Evolutionary conservation across 2,329 filamentous ascomycete species (phyloP).

Genomic region (Tolypocladium tropicale): DNA sequence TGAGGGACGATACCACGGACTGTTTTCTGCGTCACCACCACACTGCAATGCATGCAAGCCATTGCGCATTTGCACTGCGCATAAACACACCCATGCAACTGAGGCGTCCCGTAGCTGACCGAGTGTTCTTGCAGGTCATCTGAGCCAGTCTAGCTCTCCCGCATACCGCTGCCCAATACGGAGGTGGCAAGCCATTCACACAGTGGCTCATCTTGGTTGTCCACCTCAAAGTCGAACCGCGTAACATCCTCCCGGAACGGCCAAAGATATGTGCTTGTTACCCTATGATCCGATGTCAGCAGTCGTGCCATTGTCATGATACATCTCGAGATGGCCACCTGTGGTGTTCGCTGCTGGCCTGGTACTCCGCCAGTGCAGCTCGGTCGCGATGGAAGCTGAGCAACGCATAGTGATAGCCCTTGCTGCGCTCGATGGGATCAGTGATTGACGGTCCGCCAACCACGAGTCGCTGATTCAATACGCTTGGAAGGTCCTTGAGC

Average conservation of each 20-base stretch:
- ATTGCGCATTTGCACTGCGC: too few relatives aligned
- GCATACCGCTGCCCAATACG: background rate
- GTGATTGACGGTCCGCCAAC: conserved; percentile 45
- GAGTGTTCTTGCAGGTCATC: too few relatives aligned
- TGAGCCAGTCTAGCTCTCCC: too few relatives aligned
- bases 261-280: conserved; percentile 39
- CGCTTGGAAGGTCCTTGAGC: conserved; percentile 36
- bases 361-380: conserved; percentile 37
- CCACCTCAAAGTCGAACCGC: conserved; percentile 44
- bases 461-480: conserved; percentile 35
- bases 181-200: conserved; percentile 1
- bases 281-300: conserved; percentile 20
- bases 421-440: conserved; percentile 38
- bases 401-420: conserved; percentile 40
- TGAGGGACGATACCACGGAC: too few relatives aligned
- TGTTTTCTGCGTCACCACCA: too few relatives aligned
- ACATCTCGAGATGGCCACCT: conserved; percentile 17
- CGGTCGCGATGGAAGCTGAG: conserved; percentile 39
- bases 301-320: too few relatives aligned
- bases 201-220: conserved; percentile 23
- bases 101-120: background rate
- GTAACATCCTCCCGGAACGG: conserved; percentile 42
- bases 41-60: background rate
- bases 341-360: conserved; percentile 41
- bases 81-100: too few relatives aligned